Base-by-base conservation (phyloP, 208 protist genomes). In the Giardia duodenalis region DNA sequence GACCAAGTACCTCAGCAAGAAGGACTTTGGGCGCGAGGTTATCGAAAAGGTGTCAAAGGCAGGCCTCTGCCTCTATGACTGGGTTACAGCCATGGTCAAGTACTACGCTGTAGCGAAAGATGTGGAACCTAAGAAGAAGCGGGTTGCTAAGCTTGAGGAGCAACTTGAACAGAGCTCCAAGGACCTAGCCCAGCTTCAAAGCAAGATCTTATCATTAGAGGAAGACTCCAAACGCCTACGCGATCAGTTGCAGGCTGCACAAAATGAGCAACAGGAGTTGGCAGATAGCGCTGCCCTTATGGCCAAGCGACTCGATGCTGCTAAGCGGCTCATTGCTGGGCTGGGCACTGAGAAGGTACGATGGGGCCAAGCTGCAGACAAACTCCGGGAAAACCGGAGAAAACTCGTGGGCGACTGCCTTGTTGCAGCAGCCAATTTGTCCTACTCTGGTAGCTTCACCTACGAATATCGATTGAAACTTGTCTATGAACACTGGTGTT, bases 371-470 rank as follows among this genome's bases (percentile, higher is more conserved):
- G 96, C 99, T 94, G 97, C 97, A 94, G 94, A 95, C 92, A 94
- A 96, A 39, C 95, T 99, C 4, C 94, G 95, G 42, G 95, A 96
- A 92, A 95, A 95, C 76, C 94, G 96, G 45, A 95, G 96, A 90
- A 95, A 96, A 2, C 95, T 99, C 44, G 95, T 99, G 48, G 98
- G 98, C 48, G 98, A 99, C 95, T 99, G 97, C 93, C 95, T 99
- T n/a, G 94, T 98, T 3, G 96, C 96, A 0, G 95, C 97, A 0
- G 96, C 97, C 1, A 99, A 99, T 93, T 94, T 99, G 30, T 98
- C 96, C 3, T 99, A 99, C 95, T 94, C 97, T 44, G 98, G 98
- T 44, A 97, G 97, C 43, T 99, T 94, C 92, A 98, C 97, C 3
- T 98, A 97, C 90, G 96, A 98, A 30, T 99, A 98, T 95, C 96